Percentiles rank a stretch among this genome's conserved stretches.
These are phyloP conservation scores for Aspergillus felis DNA, from an alignment of 2,329 filamentous ascomycete genomes.

Conservation along the genomic window DNA sequence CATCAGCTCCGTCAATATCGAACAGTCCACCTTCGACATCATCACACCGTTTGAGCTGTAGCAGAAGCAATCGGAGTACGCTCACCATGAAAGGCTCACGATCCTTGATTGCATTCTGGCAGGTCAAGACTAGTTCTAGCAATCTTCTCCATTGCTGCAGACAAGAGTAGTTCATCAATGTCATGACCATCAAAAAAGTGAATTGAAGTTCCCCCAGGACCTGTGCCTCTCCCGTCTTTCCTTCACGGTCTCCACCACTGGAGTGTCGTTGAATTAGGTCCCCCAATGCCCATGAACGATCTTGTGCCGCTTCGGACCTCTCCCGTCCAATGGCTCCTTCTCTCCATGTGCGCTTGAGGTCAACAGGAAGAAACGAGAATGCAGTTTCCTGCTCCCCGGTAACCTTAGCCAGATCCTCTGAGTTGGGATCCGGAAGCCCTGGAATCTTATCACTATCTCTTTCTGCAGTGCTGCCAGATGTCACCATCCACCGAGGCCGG, in stretches of 20 bases:
- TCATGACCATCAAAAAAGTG: slow-evolving; percentile 59
- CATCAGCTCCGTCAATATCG: slow-evolving; percentile 52
- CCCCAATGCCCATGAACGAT: slow-evolving; percentile 59
- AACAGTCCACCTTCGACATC: slow-evolving; percentile 61
- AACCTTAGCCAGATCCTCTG: slow-evolving; percentile 15
- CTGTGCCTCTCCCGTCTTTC: slow-evolving; percentile 30
- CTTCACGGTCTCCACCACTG: slow-evolving; percentile 27
- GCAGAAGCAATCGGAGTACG: slow-evolving; percentile 46
- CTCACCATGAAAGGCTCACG: slow-evolving; percentile 51
- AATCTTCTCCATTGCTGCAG: slow-evolving; percentile 63
- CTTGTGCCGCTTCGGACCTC: slow-evolving; percentile 59
- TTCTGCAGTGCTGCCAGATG: slow-evolving; percentile 54
- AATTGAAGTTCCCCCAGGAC: slow-evolving; percentile 60
- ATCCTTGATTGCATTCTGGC: slow-evolving; percentile 47
- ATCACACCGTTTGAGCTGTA: slow-evolving; percentile 54
- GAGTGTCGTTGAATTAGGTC: slow-evolving; percentile 45
- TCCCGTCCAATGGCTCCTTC: slow-evolving; percentile 59
- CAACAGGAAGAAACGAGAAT: slow-evolving; percentile 54
- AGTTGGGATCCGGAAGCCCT: slow-evolving; percentile 43
- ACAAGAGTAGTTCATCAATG: slow-evolving; percentile 63
- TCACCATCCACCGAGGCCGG: slow-evolving; percentile 51
- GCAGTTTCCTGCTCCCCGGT: slow-evolving; percentile 41
- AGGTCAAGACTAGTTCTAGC: slow-evolving; percentile 55
- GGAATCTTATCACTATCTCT: slow-evolving; percentile 59
- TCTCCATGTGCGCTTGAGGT: slow-evolving; percentile 61